Evolutionary conservation across 768 basidiomycete genomes (phyloP).

Genomic region (Fistulinella prunicolor): DNA sequence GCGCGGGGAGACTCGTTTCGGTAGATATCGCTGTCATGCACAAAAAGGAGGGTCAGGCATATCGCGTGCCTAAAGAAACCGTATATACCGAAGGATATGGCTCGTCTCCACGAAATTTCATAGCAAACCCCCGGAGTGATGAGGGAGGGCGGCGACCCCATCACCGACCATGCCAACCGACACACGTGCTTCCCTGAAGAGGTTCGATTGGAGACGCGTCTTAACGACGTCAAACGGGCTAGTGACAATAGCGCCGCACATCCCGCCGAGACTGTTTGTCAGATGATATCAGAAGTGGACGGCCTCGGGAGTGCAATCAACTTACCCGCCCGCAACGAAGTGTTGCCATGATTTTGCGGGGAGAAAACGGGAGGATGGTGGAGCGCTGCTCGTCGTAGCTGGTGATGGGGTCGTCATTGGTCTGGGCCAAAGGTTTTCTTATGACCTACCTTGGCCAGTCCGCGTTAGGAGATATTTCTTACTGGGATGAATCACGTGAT

Average conservation of each 20-base stretch:
- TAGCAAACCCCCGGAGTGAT: conserved; percentile 52
- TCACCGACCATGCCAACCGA: conserved; percentile 32
- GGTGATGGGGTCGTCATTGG: conserved; percentile 12
- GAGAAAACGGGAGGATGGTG: conserved; percentile 38
- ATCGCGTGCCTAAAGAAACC: no score
- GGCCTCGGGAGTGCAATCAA: conserved; percentile 12
- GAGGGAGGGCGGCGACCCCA: conserved; percentile 30
- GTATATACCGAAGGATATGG: conserved; percentile 72
- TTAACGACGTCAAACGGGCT: conserved; percentile 99
- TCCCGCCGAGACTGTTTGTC: conserved; percentile 81
- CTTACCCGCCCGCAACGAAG: conserved; percentile 85
- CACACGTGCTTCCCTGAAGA: conserved; percentile 56
- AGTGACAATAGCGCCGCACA: conserved; percentile 96
- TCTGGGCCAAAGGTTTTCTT: no score
- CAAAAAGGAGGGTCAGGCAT: no score
- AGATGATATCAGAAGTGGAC: no score
- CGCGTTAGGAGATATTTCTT: no score
- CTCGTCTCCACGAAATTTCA: conserved; percentile 96
- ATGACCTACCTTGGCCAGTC: no score
- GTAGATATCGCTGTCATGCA: conserved; percentile 73
- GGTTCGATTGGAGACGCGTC: conserved; percentile 89
- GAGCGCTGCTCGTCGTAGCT: conserved; percentile 14
- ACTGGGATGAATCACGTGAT: no score
- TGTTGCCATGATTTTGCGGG: conserved; percentile 83
- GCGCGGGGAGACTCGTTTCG: conserved; percentile 84